phyloP scores from a whole-genome alignment of 2,329 filamentous ascomycete genomes.

The Colletotrichum sp. region DNA sequence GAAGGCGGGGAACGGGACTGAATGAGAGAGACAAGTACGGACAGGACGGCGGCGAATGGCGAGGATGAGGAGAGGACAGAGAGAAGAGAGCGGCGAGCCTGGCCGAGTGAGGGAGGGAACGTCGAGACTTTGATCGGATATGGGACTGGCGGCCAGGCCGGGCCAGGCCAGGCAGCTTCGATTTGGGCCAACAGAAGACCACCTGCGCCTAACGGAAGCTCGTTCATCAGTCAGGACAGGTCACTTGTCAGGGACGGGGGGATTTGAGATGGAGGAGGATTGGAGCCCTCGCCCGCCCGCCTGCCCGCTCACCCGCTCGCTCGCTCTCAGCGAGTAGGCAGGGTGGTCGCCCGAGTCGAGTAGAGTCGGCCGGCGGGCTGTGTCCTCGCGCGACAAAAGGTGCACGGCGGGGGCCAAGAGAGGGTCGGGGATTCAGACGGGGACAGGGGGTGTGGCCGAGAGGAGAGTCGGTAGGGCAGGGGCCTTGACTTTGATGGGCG shows the following conservation, averaged over 20 bases:
- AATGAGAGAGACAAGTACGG: conserved; percentile 9
- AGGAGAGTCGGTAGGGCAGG: not conserved
- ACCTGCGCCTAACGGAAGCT: not conserved
- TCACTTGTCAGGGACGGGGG: not conserved
- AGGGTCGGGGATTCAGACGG: conserved; percentile 10
- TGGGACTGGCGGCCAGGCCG: conserved; percentile 14
- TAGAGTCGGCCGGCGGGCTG: not conserved
- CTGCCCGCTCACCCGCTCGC: not conserved
- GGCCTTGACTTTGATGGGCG: conserved; percentile 3
- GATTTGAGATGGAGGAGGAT: not conserved
- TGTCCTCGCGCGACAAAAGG: conserved; percentile 1
- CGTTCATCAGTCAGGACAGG: not conserved
- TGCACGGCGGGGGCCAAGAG: conserved; percentile 7
- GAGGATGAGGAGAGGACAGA: conserved; percentile 9
- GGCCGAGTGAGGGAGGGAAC: conserved; percentile 15
- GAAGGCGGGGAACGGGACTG: conserved; percentile 4
- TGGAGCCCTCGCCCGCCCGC: not conserved
- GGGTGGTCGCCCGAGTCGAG: conserved; percentile 4
- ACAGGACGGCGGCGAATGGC: not conserved
- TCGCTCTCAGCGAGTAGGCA: not conserved
- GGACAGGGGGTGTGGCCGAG: not conserved
- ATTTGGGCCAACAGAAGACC: not conserved
- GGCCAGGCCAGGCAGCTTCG: not conserved
- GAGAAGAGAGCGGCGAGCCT: conserved; percentile 12
- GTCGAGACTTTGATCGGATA: conserved; percentile 19